Evolutionary conservation across 176 grass and related monocot genomes (phyloP).

Genomic region (Eleusine coracana): DNA sequence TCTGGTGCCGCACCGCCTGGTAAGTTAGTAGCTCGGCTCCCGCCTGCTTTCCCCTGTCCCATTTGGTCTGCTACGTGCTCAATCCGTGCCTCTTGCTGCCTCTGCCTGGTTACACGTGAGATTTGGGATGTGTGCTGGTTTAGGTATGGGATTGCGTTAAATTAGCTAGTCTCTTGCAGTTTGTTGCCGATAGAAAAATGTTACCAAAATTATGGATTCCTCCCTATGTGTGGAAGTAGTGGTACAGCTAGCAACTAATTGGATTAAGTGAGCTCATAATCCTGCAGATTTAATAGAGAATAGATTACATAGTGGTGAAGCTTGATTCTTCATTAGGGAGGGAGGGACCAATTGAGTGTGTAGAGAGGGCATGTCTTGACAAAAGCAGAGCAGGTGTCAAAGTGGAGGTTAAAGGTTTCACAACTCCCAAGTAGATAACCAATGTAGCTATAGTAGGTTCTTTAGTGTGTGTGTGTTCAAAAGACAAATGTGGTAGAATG

Average conservation of each 20-base stretch:
- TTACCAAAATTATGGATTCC: background rate
- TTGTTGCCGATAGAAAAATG: background rate
- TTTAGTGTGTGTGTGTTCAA: background rate
- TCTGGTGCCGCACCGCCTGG: conserved; percentile 7
- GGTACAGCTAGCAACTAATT: background rate
- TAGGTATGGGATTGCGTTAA: background rate
- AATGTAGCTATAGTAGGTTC: background rate
- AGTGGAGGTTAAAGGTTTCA: background rate
- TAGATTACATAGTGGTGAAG: background rate
- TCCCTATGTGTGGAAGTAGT: background rate
- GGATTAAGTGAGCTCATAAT: background rate
- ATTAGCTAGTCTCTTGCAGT: background rate
- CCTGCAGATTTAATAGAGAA: background rate
- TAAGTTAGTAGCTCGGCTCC: conserved; percentile 1
- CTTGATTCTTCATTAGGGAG: background rate
- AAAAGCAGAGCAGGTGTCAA: background rate
- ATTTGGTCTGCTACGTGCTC: background rate
- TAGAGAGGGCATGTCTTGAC: background rate
- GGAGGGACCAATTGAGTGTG: background rate
- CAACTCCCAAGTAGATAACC: conserved; percentile 9
- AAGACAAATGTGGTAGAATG: background rate
- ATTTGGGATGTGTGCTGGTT: conserved; percentile 5
- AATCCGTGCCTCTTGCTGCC: background rate
- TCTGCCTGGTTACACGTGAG: background rate
- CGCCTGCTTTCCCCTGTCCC: conserved; percentile 7